Percentiles rank a stretch among this genome's conserved stretches.
These are phyloP conservation scores for Lyophyllum semitale DNA, from an alignment of 768 basidiomycete species.

Conservation along the genomic window DNA sequence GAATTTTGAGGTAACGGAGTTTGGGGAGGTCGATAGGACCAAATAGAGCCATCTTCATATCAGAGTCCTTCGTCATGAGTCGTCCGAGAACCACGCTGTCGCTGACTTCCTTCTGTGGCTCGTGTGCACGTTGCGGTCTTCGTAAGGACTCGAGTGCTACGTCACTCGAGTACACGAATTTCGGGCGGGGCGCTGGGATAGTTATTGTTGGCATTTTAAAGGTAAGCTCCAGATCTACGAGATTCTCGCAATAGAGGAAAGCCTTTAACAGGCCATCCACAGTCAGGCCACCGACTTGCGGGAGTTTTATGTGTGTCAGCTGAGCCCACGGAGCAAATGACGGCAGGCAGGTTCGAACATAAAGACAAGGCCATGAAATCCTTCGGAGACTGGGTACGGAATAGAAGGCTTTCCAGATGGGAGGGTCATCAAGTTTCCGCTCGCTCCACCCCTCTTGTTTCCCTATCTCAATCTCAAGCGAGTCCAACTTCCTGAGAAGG, in stretches of 20 bases:
- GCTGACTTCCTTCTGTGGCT: not conserved
- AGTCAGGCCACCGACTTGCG: not conserved
- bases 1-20: conserved; percentile 9
- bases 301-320: conserved; percentile 9
- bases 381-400: not conserved
- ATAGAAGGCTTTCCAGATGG: not conserved
- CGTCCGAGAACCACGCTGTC: not conserved
- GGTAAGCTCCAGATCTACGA: conserved; percentile 4
- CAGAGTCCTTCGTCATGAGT: not conserved
- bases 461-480: too few relatives aligned
- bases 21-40: not conserved
- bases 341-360: not conserved
- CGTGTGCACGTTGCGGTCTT: not conserved
- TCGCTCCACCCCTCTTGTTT: too few relatives aligned
- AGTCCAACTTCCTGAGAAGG: too few relatives aligned
- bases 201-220: conserved; percentile 1
- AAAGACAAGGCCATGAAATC: not conserved
- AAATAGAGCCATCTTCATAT: not conserved
- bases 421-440: not conserved
- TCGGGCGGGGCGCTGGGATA: not conserved
- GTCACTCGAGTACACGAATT: not conserved
- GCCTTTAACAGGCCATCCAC: not conserved
- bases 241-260: conserved; percentile 3
- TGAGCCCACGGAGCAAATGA: not conserved
- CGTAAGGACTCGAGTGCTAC: not conserved